A percentile compares a stretch with the other conserved stretches of the same genome.
Conservation (phyloP, 805 yeast genomes). For the Starmerella powellii region DNA sequence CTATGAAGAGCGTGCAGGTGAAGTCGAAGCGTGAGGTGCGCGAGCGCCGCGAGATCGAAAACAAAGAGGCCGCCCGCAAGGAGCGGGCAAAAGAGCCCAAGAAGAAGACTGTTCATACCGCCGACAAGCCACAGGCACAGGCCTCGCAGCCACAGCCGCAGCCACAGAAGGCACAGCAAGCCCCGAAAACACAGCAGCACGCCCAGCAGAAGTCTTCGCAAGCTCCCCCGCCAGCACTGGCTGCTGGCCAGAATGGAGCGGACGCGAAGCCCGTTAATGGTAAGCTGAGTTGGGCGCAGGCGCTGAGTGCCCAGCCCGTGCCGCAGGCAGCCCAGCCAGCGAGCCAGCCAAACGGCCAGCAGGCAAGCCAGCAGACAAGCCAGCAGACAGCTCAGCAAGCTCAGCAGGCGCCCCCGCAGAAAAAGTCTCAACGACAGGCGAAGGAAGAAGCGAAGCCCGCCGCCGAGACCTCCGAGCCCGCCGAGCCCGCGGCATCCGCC, state of each 20-base stretch:
- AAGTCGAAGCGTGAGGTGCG: constrained; percentile 27
- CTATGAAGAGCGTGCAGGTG: constrained; percentile 89
- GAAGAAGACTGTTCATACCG: not conserved
- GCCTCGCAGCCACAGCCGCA: not conserved
- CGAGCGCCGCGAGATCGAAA: constrained; percentile 40
- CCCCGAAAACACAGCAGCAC: constrained; percentile 24
- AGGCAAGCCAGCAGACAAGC: not conserved
- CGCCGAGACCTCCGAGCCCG: constrained; percentile 3
- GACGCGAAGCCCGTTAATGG: constrained; percentile 4
- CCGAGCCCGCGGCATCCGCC: constrained; percentile 14
- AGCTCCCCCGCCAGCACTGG: constrained; percentile 12
- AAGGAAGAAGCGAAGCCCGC: not conserved
- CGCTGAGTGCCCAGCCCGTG: not conserved
- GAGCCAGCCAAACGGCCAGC: not conserved
- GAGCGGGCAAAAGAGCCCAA: constrained; percentile 1
- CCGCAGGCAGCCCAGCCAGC: not conserved
- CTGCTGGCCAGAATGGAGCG: not conserved
- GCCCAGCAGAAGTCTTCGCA: constrained; percentile 12
- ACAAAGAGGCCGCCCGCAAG: not conserved
- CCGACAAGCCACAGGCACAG: no score
- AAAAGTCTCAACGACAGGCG: not conserved
- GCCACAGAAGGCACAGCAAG: constrained; percentile 4
- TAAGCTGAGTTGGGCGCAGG: constrained; percentile 20
- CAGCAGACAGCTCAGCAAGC: no score
- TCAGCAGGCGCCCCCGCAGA: not conserved